phyloP scores from a whole-genome alignment of 2,329 filamentous ascomycete species.

The Monilinia laxa region DNA sequence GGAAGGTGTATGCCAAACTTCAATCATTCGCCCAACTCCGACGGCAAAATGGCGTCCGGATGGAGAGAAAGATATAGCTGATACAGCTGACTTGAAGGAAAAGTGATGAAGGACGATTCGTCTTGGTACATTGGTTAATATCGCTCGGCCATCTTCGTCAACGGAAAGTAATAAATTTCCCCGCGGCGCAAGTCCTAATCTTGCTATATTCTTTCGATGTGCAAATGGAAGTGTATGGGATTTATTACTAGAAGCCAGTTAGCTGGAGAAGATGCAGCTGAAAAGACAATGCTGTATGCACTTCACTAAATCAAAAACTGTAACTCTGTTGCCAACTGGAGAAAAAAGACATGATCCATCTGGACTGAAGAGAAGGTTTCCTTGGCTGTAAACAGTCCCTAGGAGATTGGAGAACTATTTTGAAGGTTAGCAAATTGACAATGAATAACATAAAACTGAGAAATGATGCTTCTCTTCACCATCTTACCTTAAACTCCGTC shows the following conservation, averaged over 20 bases:
- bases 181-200: conserved; percentile 82
- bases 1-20: conserved; percentile 94
- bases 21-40: conserved; percentile 79
- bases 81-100: conserved; percentile 82
- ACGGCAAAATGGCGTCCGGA: conserved; percentile 90
- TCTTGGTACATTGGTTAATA: conserved; percentile 85
- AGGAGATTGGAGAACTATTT: conserved; percentile 92
- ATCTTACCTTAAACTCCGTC: conserved; percentile 89
- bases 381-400: conserved; percentile 96
- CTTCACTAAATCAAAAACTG: conserved; percentile 96
- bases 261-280: background rate
- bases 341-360: conserved; percentile 96
- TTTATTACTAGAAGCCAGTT: conserved; percentile 62
- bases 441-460: background rate
- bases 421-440: conserved; percentile 34
- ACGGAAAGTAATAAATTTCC: conserved; percentile 91
- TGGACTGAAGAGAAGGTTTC: conserved; percentile 93
- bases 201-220: conserved; percentile 88
- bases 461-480: conserved; percentile 18
- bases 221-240: conserved; percentile 85
- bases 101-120: conserved; percentile 90
- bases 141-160: conserved; percentile 91
- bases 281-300: conserved; percentile 42
- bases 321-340: conserved; percentile 92
- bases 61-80: conserved; percentile 84